These are phyloP conservation scores for Ustilago loliicola DNA, from an alignment of 1,284 basidiomycete genomes.

Conservation along the genomic window DNA sequence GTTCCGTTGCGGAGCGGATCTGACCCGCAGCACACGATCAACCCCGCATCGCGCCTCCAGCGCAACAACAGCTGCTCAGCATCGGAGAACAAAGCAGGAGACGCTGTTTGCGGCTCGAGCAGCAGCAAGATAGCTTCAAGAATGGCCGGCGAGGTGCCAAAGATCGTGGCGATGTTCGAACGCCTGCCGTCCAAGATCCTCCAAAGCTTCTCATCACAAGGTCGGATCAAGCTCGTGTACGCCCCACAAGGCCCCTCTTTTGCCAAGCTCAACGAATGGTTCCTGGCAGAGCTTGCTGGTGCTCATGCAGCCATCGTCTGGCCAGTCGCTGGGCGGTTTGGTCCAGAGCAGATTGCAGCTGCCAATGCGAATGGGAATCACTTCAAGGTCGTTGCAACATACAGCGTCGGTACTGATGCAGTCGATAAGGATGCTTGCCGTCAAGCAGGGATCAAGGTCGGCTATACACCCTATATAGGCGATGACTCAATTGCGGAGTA, in stretches of 20 bases:
- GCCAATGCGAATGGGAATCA: not conserved
- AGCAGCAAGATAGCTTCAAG: not conserved
- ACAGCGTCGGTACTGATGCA: constrained; percentile 30
- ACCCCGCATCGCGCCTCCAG: not conserved
- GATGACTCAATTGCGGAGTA: constrained; percentile 34
- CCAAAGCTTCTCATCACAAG: constrained; percentile 5
- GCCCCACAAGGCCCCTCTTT: constrained; percentile 13
- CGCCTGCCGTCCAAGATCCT: constrained; percentile 23
- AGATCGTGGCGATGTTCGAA: constrained; percentile 35
- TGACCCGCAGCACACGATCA: not conserved
- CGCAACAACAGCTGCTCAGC: too few relatives aligned
- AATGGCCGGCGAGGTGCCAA: constrained; percentile 9
- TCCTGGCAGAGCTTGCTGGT: constrained; percentile 14
- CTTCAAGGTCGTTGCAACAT: constrained; percentile 25
- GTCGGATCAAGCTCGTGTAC: constrained; percentile 24
- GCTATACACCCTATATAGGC: constrained; percentile 31
- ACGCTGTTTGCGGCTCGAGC: not conserved
- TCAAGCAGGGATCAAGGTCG: constrained; percentile 24
- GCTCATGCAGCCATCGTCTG: constrained; percentile 29
- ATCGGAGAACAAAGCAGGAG: not conserved
- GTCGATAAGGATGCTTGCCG: constrained; percentile 26
- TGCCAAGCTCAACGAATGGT: constrained; percentile 21
- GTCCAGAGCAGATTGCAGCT: constrained; percentile 18
- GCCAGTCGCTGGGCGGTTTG: constrained; percentile 27
- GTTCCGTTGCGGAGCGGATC: not conserved